Evolutionary conservation across 192 early-diverging fungal species (phyloP).

Genomic region (Entomortierella beljakovae): DNA sequence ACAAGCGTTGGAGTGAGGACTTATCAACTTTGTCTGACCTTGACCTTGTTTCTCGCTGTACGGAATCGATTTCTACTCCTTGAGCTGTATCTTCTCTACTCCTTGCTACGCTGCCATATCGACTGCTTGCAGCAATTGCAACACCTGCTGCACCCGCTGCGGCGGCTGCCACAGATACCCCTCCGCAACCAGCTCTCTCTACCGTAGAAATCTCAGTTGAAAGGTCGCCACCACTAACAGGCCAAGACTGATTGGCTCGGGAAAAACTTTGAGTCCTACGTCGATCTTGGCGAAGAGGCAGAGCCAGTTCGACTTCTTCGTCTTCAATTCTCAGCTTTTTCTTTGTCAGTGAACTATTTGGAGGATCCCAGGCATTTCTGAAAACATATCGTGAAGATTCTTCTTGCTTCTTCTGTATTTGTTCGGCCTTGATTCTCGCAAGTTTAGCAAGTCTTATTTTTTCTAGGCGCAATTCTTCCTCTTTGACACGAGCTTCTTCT

Average conservation of each 20-base stretch:
- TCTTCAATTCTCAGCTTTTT: slow-evolving; percentile 53
- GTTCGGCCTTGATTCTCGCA: slow-evolving; percentile 3
- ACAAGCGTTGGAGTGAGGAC: background rate
- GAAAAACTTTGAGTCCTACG: background rate
- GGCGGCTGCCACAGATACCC: background rate
- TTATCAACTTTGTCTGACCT: background rate
- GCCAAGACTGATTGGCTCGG: slow-evolving; percentile 1
- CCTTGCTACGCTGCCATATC: slow-evolving; percentile 5
- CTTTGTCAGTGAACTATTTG: slow-evolving; percentile 20
- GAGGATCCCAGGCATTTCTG: slow-evolving; percentile 52
- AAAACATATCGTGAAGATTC: slow-evolving; percentile 27
- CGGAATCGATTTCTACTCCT: background rate
- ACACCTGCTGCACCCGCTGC: slow-evolving; percentile 9
- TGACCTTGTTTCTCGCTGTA: background rate
- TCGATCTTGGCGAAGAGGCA: slow-evolving; percentile 41
- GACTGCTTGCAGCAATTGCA: slow-evolving; percentile 3
- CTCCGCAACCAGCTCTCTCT: slow-evolving; percentile 3
- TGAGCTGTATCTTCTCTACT: background rate
- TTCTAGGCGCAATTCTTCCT: slow-evolving; percentile 38
- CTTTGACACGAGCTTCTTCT: slow-evolving; percentile 46
- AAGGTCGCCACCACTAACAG: background rate
- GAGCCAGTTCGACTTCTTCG: slow-evolving; percentile 39
- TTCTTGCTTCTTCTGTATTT: slow-evolving; percentile 20
- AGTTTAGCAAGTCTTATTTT: slow-evolving; percentile 27
- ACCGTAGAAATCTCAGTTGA: background rate